phyloP scores from a whole-genome alignment of 1,284 basidiomycete genomes.

The Hortiboletus rubellus region DNA sequence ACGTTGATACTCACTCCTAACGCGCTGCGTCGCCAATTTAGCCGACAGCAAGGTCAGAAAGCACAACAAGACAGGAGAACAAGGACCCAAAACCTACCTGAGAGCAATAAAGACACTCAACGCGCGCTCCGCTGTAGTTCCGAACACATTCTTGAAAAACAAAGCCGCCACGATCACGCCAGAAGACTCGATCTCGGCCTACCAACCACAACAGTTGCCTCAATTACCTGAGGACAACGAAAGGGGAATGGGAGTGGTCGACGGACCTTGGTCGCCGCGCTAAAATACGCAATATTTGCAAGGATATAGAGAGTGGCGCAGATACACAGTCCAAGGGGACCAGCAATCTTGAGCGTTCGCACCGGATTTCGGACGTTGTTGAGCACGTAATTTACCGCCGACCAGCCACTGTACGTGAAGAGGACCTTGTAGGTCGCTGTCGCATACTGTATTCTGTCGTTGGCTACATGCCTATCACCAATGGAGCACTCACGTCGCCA shows the following conservation, averaged over 20 bases:
- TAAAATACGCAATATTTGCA: constrained; percentile 54
- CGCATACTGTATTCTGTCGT: constrained; percentile 43
- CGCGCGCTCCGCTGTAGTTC: constrained; percentile 44
- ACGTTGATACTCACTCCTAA: constrained; percentile 24
- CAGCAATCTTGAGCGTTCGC: constrained; percentile 54
- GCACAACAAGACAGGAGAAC: neutral
- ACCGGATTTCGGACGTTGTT: constrained; percentile 54
- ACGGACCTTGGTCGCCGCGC: constrained; percentile 27
- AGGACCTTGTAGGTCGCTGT: constrained; percentile 60
- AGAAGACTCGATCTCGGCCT: constrained; percentile 43
- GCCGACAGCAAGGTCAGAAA: neutral
- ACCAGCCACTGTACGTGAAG: constrained; percentile 56
- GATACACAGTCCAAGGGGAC: constrained; percentile 49
- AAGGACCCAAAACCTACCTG: constrained; percentile 31
- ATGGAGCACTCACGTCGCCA: constrained; percentile 36
- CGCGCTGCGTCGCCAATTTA: constrained; percentile 15
- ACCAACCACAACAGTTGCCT: constrained; percentile 3
- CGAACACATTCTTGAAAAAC: constrained; percentile 58
- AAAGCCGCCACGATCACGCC: constrained; percentile 51
- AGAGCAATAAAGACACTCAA: constrained; percentile 53
- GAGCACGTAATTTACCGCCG: constrained; percentile 51
- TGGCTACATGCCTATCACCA: fast-evolving
- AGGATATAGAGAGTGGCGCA: constrained; percentile 50
- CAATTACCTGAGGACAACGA: neutral
- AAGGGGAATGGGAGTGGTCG: too few species aligned